Percentiles rank a stretch among this genome's conserved stretches.
Conservation (phyloP, 179 eudicot species). For the Amaranthus tricolor region DNA sequence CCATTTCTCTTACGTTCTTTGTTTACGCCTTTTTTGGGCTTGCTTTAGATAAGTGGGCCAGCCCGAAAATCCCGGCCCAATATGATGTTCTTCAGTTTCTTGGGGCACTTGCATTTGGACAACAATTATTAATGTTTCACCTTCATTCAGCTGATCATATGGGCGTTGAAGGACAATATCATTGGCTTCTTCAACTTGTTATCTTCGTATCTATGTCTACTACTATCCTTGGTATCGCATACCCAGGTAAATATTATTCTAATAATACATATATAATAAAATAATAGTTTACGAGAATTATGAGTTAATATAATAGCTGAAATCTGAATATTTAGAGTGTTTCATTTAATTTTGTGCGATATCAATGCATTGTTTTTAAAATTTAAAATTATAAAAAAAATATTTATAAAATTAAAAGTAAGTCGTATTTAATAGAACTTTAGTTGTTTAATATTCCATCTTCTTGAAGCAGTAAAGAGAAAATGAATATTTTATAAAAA, state of each 20-base stretch:
- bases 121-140: constrained; percentile 64
- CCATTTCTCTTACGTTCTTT: constrained; percentile 54
- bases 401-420: too few species aligned
- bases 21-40: constrained; percentile 55
- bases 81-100: constrained; percentile 48
- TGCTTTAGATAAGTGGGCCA: constrained; percentile 36
- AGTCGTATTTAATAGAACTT: too few species aligned
- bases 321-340: too few species aligned
- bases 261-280: neutral
- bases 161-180: constrained; percentile 89
- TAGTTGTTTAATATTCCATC: too few species aligned
- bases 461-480: too few species aligned
- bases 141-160: constrained; percentile 81
- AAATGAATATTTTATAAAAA: too few species aligned
- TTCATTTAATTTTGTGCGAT: too few species aligned
- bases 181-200: constrained; percentile 65
- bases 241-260: neutral
- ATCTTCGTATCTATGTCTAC: constrained; percentile 42
- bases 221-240: constrained; percentile 47
- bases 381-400: too few species aligned
- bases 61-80: constrained; percentile 20
- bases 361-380: too few species aligned
- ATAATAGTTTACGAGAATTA: too few species aligned
- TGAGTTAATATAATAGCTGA: too few species aligned
- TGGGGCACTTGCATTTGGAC: constrained; percentile 56